Conservation (phyloP, 23 red algal species). For the Gracilaria vermiculophylla region DNA sequence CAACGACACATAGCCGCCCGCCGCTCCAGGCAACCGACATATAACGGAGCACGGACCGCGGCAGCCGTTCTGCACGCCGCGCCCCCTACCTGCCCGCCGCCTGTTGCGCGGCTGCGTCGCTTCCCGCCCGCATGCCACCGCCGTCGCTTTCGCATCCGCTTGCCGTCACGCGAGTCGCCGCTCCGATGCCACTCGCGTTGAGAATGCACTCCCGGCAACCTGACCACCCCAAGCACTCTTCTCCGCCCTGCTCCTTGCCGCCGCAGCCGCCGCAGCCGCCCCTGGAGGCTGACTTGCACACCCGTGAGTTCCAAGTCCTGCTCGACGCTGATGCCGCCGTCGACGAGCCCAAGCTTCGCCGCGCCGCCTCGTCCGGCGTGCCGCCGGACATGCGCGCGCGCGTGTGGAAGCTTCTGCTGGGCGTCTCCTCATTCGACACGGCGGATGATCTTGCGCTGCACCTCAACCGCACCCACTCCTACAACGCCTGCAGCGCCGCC, state of each 20-base stretch:
- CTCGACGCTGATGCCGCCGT: conserved; percentile 83
- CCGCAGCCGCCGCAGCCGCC: neutral
- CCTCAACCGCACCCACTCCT: neutral
- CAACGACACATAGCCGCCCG: too few relatives aligned
- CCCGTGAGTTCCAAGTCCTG: conserved; percentile 9
- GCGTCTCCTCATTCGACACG: conserved; percentile 70
- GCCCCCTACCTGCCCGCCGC: neutral
- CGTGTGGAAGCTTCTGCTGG: conserved; percentile 83
- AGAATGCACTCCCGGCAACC: neutral
- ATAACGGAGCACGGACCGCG: too few relatives aligned
- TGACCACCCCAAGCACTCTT: neutral
- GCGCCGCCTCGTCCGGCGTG: conserved; percentile 65
- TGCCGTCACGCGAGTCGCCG: neutral
- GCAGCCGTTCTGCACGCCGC: neutral
- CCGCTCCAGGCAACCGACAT: too few relatives aligned
- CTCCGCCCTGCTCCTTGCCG: neutral
- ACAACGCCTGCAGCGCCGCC: neutral
- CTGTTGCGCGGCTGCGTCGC: neutral
- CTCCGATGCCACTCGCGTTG: neutral
- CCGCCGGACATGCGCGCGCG: conserved; percentile 60
- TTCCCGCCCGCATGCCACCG: neutral
- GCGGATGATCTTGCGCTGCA: conserved; percentile 46
- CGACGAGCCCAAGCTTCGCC: conserved; percentile 77
- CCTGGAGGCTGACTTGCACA: conserved; percentile 14
- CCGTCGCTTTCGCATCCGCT: neutral